Conservation (phyloP, 2,329 filamentous ascomycete genomes). For the Torrubiella hemipterigena region DNA sequence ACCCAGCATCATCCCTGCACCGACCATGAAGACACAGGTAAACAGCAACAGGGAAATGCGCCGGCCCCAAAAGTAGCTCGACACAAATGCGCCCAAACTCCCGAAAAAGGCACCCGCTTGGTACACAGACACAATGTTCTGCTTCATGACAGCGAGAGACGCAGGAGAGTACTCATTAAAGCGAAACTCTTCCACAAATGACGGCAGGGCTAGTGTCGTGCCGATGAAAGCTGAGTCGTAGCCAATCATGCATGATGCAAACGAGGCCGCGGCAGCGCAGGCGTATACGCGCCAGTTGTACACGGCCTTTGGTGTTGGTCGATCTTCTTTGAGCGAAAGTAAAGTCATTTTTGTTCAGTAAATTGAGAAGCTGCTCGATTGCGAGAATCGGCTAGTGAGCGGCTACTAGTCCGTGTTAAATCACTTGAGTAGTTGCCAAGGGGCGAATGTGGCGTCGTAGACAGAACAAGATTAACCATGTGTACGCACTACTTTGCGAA, state of each 20-base stretch:
- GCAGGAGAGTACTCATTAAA: constrained; percentile 36
- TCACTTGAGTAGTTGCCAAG: no score
- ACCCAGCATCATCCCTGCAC: constrained; percentile 61
- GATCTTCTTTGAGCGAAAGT: constrained; percentile 40
- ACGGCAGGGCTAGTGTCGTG: constrained; percentile 58
- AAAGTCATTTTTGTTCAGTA: constrained; percentile 24
- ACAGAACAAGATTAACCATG: no score
- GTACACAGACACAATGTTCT: constrained; percentile 72
- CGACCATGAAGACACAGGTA: constrained; percentile 52
- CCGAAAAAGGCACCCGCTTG: constrained; percentile 80
- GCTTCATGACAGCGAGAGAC: constrained; percentile 47
- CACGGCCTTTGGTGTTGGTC: constrained; percentile 43
- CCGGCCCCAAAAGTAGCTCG: constrained; percentile 56
- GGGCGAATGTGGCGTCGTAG: no score
- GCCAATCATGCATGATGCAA: constrained; percentile 44
- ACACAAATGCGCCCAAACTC: constrained; percentile 54
- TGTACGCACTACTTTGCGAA: no score
- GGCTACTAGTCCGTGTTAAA: no score
- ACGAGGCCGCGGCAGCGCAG: constrained; percentile 41
- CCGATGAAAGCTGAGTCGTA: constrained; percentile 70
- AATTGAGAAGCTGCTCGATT: no score
- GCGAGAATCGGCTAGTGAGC: no score
- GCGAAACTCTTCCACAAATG: constrained; percentile 57
- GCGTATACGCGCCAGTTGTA: constrained; percentile 51
- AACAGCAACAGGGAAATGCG: constrained; percentile 52